Evolutionary conservation across 306 rosid genomes (phyloP).

Genomic region (Hippophae rhamnoides): DNA sequence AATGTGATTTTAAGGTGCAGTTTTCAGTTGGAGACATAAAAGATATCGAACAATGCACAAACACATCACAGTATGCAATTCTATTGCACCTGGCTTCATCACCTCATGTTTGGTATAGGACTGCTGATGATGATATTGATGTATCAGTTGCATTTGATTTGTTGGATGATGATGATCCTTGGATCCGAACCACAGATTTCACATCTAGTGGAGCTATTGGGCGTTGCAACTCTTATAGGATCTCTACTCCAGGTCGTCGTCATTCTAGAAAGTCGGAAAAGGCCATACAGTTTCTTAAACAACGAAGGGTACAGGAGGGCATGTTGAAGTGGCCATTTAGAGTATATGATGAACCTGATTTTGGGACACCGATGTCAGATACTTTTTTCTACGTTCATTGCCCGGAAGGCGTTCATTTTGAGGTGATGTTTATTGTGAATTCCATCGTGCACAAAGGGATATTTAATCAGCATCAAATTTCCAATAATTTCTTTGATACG

Average conservation of each 20-base stretch:
- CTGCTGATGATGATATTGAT: conserved; percentile 73
- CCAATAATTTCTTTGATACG: conserved; percentile 41
- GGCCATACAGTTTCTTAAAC: conserved; percentile 44
- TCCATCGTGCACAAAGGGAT: conserved; percentile 60
- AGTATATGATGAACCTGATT: conserved; percentile 55
- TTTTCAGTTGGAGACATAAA: conserved; percentile 60
- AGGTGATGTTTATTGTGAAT: conserved; percentile 57
- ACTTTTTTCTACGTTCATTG: conserved; percentile 45
- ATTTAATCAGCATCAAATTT: conserved; percentile 53
- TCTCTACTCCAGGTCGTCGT: conserved; percentile 70
- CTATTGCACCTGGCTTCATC: conserved; percentile 56
- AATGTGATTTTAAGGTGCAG: conserved; percentile 72
- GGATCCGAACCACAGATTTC: conserved; percentile 87
- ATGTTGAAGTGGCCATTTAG: conserved; percentile 24
- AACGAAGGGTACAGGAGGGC: conserved; percentile 37
- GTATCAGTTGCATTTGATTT: conserved; percentile 45
- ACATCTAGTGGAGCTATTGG: conserved; percentile 81
- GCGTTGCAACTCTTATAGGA: conserved; percentile 55
- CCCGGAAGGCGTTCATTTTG: conserved; percentile 43
- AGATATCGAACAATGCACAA: conserved; percentile 39
- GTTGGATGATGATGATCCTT: conserved; percentile 88
- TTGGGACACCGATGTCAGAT: conserved; percentile 37
- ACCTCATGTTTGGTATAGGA: conserved; percentile 67
- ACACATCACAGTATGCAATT: conserved; percentile 37
- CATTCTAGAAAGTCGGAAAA: conserved; percentile 45